Evolutionary conservation across 768 basidiomycete species (phyloP), one percentile per base, ranked within the genome.

Genomic region (Coprinopsis cinerea): DNA sequence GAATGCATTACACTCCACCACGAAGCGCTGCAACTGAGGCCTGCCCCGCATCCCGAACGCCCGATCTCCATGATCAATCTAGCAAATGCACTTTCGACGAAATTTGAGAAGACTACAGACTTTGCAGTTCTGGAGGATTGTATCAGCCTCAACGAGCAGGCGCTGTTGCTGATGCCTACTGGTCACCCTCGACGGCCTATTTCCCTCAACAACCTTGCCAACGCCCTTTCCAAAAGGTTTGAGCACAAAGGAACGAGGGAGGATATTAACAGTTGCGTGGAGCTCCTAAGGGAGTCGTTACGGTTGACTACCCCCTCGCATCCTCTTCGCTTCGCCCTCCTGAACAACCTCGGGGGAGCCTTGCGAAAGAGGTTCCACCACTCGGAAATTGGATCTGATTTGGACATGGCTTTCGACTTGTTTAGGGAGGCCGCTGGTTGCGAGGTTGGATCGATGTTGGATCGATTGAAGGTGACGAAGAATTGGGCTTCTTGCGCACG

Each of bases 1-100:
- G 42, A 63, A 27, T 51, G 55, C 2, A 56, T 66, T 35, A 11
- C 27, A 7, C 46, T 48, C 56, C 34, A 53, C 53, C 20, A 55
- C 57, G 55, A 59, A 28, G 57, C 44, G 1, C 59, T 60, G 22
- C 49, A 48, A 1, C 55, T 54, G 11, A 49, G 15, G 41, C 17
- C 20, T n/a, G 4, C 10, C 4, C 10, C 23, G 22, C 52, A 64
- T 44, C 53, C 57, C 23, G 26, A 32, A 49, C 55, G 52, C 13
- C 25, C 45, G 4, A 47, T 30, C 2, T 36, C 52, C 2, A 44
- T 59, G 6, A 22, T 14, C 18, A 20, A 43, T 25, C 18, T 18
- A 14, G 5, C 25, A 9, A 25, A 25, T 43, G 25, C 41, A 22
- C 5, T 18, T 22, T 43, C 41, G 17, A 43, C 25, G 15, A 43